Percentiles rank a stretch among this genome's conserved stretches.
Evolutionary conservation across 2,329 filamentous ascomycete genomes (phyloP).

Genomic region (Fusarium tanahbumbuense): DNA sequence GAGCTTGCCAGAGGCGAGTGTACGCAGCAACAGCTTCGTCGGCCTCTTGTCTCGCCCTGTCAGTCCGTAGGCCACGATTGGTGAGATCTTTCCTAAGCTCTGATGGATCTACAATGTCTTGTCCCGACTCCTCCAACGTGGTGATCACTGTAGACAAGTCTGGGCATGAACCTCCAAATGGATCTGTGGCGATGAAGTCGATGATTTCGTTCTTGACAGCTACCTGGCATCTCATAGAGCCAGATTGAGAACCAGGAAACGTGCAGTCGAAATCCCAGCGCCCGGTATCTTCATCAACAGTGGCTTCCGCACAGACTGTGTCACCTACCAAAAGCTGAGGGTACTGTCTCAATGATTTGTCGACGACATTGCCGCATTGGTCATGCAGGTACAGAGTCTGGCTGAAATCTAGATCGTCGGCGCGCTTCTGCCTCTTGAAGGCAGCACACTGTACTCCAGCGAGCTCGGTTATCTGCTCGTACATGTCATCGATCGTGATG

Average conservation of each 20-base stretch:
- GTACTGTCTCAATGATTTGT: slow-evolving; percentile 43
- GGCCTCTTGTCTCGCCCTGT: slow-evolving; percentile 34
- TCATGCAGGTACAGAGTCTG: slow-evolving; percentile 51
- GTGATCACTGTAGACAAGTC: slow-evolving; percentile 52
- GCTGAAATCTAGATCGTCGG: slow-evolving; percentile 46
- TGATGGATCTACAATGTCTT: slow-evolving; percentile 47
- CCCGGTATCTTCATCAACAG: slow-evolving; percentile 45
- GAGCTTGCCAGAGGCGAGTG: slow-evolving; percentile 47
- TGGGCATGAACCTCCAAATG: slow-evolving; percentile 52
- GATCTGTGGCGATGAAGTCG: slow-evolving; percentile 51
- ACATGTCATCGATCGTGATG: slow-evolving; percentile 50
- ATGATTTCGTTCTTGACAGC: slow-evolving; percentile 49
- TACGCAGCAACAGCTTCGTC: slow-evolving; percentile 47
- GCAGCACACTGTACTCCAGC: slow-evolving; percentile 50
- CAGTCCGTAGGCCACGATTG: slow-evolving; percentile 37
- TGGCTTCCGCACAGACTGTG: slow-evolving; percentile 47
- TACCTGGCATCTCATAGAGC: slow-evolving; percentile 46
- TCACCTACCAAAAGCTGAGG: slow-evolving; percentile 50
- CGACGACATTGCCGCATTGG: slow-evolving; percentile 51
- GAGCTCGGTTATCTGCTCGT: slow-evolving; percentile 49
- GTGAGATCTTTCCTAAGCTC: slow-evolving; percentile 46
- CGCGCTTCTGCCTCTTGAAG: slow-evolving; percentile 35
- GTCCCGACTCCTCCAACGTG: slow-evolving; percentile 45
- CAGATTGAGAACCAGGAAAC: slow-evolving; percentile 50
- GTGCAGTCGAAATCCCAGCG: slow-evolving; percentile 53